Evolutionary conservation across 2,329 filamentous ascomycete genomes (phyloP).

Genomic region (Fusarium mundagurra): DNA sequence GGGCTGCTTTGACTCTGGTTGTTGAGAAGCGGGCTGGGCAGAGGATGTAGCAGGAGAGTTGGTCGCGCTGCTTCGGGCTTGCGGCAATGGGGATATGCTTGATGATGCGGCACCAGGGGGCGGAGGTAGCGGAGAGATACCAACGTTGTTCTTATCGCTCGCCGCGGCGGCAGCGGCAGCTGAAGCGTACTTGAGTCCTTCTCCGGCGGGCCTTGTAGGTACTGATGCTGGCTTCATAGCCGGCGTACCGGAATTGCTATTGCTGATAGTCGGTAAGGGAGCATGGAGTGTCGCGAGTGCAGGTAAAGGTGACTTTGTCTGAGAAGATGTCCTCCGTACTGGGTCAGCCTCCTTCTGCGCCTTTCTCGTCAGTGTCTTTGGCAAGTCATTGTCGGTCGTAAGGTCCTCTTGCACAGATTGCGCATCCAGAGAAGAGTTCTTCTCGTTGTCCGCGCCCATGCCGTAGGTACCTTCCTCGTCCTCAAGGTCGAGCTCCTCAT

Average conservation of each 20-base stretch:
- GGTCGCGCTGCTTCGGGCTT: conserved; percentile 64
- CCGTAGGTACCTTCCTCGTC: conserved; percentile 92
- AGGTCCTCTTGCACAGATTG: conserved; percentile 91
- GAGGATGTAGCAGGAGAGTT: conserved; percentile 63
- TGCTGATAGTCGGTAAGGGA: conserved; percentile 70
- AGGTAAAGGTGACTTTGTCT: conserved; percentile 94
- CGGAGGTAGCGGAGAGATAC: conserved; percentile 91
- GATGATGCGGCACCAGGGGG: conserved; percentile 72
- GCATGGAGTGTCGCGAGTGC: conserved; percentile 89
- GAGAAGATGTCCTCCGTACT: conserved; percentile 77
- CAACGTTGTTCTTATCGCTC: conserved; percentile 86
- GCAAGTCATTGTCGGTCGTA: conserved; percentile 64
- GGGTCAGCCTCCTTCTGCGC: conserved; percentile 67
- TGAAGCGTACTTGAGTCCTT: conserved; percentile 95
- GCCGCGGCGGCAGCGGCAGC: conserved; percentile 93
- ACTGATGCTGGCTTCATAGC: conserved; percentile 93
- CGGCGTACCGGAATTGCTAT: conserved; percentile 62
- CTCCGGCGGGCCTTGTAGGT: conserved; percentile 84
- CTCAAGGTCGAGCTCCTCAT: conserved; percentile 91
- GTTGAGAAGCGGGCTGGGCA: conserved; percentile 57
- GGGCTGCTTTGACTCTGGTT: conserved; percentile 49
- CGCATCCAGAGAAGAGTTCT: conserved; percentile 92
- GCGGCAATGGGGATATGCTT: conserved; percentile 60
- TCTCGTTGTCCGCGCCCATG: conserved; percentile 82
- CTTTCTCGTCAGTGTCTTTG: conserved; percentile 62